phyloP scores from a whole-genome alignment of 352 stramenopile species.

The Phytophthora cajani region DNA sequence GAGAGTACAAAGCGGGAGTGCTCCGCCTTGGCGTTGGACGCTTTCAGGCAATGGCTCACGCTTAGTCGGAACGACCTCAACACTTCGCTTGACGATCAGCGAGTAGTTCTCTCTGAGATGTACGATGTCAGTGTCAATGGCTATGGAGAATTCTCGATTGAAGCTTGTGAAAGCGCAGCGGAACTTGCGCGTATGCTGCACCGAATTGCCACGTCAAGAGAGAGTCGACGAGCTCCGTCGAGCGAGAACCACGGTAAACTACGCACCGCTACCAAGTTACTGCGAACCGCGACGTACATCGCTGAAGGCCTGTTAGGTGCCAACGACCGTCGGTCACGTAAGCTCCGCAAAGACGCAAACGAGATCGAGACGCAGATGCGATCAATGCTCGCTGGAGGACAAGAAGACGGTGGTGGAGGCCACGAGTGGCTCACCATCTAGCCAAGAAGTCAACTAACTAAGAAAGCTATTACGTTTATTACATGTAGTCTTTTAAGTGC shows the following conservation, averaged over 20 bases:
- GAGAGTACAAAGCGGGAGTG: constrained; percentile 66
- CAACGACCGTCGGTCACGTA: constrained; percentile 55
- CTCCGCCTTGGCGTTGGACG: constrained; percentile 62
- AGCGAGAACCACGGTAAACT: constrained; percentile 35
- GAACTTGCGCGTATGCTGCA: constrained; percentile 52
- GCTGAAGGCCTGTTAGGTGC: constrained; percentile 61
- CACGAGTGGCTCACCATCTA: constrained; percentile 68
- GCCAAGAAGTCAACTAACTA: background rate
- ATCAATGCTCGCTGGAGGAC: constrained; percentile 23
- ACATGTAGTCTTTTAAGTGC: constrained; percentile 50
- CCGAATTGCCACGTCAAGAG: constrained; percentile 34
- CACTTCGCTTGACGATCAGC: constrained; percentile 44
- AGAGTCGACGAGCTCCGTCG: constrained; percentile 9
- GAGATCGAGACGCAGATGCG: constrained; percentile 47
- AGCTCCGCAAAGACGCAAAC: constrained; percentile 51
- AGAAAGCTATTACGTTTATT: constrained; percentile 8
- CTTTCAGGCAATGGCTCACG: constrained; percentile 57
- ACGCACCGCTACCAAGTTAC: constrained; percentile 40
- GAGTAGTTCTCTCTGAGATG: constrained; percentile 50
- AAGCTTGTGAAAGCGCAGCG: constrained; percentile 51
- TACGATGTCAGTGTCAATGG: constrained; percentile 50
- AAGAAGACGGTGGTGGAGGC: constrained; percentile 38
- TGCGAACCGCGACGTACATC: constrained; percentile 52
- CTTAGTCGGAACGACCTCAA: constrained; percentile 12
- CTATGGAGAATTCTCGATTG: constrained; percentile 71